Evolutionary conservation across 352 stramenopile genomes (phyloP).

Genomic region (Globisporangium nunn): DNA sequence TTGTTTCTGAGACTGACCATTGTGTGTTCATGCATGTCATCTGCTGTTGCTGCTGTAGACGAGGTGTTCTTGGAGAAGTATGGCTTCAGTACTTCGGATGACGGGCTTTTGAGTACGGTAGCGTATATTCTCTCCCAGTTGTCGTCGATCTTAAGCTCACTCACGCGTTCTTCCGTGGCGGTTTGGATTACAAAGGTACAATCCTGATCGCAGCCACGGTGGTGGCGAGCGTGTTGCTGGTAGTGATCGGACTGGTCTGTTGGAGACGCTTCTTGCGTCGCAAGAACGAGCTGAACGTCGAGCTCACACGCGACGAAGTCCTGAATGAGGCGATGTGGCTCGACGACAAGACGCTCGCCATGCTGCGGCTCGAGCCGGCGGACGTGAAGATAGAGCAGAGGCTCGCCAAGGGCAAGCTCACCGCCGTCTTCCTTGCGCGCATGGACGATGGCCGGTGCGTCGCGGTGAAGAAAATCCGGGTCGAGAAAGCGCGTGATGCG

Average conservation of each 20-base stretch:
- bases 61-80: constrained; percentile 1
- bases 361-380: constrained; percentile 9
- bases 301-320: constrained; percentile 16
- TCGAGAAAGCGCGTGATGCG: constrained; percentile 19
- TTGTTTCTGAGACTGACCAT: background rate
- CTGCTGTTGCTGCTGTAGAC: background rate
- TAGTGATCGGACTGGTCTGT: constrained; percentile 6
- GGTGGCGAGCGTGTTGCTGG: background rate
- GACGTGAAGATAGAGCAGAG: constrained; percentile 11
- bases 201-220: constrained; percentile 5
- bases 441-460: constrained; percentile 7
- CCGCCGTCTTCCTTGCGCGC: constrained; percentile 10
- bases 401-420: constrained; percentile 8
- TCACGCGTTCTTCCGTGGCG: too few relatives aligned
- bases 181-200: background rate
- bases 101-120: background rate
- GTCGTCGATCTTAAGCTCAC: background rate
- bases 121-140: background rate
- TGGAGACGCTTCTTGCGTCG: constrained; percentile 11
- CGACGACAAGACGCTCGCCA: constrained; percentile 13
- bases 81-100: background rate
- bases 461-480: constrained; percentile 15
- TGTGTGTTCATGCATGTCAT: background rate
- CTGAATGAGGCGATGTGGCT: constrained; percentile 14
- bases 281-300: constrained; percentile 14